These are phyloP conservation scores for Apiospora rasikravindrae DNA, from an alignment of 2,329 filamentous ascomycete genomes.

Conservation along the genomic window DNA sequence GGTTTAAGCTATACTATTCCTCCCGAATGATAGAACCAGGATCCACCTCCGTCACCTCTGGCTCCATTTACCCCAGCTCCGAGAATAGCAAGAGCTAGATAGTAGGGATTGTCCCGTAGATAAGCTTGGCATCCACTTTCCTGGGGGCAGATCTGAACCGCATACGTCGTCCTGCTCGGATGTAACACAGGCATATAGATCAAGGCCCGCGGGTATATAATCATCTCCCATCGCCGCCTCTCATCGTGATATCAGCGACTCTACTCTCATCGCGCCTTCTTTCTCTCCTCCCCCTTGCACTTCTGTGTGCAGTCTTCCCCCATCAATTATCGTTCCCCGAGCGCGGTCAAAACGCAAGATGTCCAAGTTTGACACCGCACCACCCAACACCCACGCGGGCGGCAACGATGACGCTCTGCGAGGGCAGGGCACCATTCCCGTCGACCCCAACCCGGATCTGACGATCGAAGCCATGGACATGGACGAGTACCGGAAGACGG, in stretches of 20 bases:
- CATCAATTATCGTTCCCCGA: background rate
- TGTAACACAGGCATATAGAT: background rate
- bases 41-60: background rate
- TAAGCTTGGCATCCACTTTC: conserved; percentile 4
- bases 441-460: conserved; percentile 26
- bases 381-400: conserved; percentile 32
- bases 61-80: conserved; percentile 17
- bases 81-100: background rate
- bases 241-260: background rate
- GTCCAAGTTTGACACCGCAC: conserved; percentile 34
- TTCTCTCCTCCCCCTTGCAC: background rate
- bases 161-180: background rate
- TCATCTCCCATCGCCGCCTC: background rate
- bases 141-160: background rate
- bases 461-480: conserved; percentile 42
- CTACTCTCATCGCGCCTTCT: background rate
- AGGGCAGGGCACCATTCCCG: conserved; percentile 28
- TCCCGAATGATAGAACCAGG: background rate
- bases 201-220: background rate
- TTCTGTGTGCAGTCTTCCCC: background rate
- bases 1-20: background rate
- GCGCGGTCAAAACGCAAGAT: conserved; percentile 20
- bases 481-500: conserved; percentile 32
- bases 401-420: conserved; percentile 32
- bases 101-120: background rate